phyloP scores from a whole-genome alignment of 768 basidiomycete genomes.

The Lentinus tigrinus region DNA sequence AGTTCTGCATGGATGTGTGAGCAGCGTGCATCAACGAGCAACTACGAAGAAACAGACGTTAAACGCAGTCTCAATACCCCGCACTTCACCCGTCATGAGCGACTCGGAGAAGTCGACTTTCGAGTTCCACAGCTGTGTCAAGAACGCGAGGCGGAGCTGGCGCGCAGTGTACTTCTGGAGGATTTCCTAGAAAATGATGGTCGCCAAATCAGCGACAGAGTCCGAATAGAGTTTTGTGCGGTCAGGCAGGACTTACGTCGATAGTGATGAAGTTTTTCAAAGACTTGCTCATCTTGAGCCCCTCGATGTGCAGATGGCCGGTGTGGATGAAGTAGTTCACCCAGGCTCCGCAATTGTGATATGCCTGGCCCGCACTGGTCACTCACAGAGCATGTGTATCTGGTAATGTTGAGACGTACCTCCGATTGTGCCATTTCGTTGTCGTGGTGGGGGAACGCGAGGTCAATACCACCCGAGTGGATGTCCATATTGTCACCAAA shows the following conservation, averaged over 20 bases:
- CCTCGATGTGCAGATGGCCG: conserved; percentile 97
- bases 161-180: conserved; percentile 78
- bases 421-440: conserved; percentile 98
- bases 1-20: conserved; percentile 60
- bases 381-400: conserved; percentile 7
- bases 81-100: conserved; percentile 86
- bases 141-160: conserved; percentile 88
- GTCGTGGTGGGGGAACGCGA: conserved; percentile 99
- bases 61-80: conserved; percentile 76
- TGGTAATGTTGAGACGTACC: conserved; percentile 39
- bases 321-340: conserved; percentile 99
- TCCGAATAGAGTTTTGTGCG: no score
- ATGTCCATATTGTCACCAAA: conserved; percentile 94
- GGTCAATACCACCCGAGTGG: conserved; percentile 94
- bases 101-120: conserved; percentile 94
- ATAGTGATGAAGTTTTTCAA: conserved; percentile 99
- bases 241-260: conserved; percentile 49
- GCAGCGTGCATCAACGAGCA: neutral
- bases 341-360: conserved; percentile 89
- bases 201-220: conserved; percentile 1
- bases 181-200: conserved; percentile 63
- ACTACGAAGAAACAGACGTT: conserved; percentile 56
- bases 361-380: conserved; percentile 58
- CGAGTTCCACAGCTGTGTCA: conserved; percentile 88
- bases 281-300: conserved; percentile 98